Conservation (phyloP, 306 rosid genomes). For the Gastrolobium villosum region DNA sequence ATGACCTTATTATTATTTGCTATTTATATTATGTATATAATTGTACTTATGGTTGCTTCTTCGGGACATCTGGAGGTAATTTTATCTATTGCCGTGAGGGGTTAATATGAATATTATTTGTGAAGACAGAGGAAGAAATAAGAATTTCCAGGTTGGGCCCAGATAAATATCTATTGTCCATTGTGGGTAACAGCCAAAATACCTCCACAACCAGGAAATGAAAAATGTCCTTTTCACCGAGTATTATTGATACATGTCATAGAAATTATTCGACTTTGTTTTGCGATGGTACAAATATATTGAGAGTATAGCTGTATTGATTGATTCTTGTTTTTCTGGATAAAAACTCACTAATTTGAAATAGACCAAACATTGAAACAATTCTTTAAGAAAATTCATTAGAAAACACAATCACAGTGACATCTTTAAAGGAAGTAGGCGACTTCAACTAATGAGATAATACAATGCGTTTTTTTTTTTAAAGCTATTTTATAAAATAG, state of each 20-base stretch:
- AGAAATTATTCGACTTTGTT: background rate
- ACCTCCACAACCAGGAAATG: constrained; percentile 11
- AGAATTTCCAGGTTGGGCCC: background rate
- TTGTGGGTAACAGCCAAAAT: background rate
- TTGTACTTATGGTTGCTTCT: background rate
- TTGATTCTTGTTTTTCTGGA: background rate
- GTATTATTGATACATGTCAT: background rate
- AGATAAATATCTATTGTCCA: background rate
- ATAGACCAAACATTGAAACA: no score
- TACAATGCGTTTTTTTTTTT: no score
- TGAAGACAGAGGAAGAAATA: background rate
- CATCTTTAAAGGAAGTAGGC: no score
- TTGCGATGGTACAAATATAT: no score
- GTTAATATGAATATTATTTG: background rate
- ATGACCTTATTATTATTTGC: background rate
- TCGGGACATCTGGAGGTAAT: background rate
- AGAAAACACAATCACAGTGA: no score
- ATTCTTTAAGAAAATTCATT: no score
- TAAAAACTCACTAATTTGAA: no score
- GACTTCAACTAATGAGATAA: no score
- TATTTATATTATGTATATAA: background rate
- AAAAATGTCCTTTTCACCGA: background rate
- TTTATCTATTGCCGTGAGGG: background rate
- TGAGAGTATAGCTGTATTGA: background rate
- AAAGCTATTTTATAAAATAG: no score